phyloP scores from a whole-genome alignment of 768 basidiomycete genomes.

The Leccinum fibrillosum region DNA sequence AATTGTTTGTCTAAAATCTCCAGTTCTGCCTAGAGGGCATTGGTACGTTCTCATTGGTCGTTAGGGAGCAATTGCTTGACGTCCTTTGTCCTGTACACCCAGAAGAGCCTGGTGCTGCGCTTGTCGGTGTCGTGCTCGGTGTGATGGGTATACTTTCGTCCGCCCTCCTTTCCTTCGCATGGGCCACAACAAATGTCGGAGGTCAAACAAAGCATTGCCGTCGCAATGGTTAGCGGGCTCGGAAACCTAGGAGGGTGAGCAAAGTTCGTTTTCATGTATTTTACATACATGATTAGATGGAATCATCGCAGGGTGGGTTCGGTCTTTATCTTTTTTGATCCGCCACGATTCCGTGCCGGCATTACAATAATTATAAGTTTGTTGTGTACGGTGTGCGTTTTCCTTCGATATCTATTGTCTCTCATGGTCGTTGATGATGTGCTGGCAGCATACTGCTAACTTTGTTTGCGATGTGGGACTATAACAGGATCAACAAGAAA shows the following conservation, averaged over 20 bases:
- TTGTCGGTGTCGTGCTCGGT: background rate
- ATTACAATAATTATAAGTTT: background rate
- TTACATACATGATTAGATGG: background rate
- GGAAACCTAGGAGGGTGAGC: background rate
- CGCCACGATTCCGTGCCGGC: background rate
- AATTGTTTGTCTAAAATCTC: too few species aligned
- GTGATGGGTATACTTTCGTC: background rate
- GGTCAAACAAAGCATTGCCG: background rate
- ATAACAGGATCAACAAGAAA: background rate
- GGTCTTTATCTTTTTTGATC: background rate
- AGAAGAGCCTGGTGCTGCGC: background rate
- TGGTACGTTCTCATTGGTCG: too few species aligned
- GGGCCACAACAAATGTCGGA: background rate
- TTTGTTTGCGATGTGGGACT: background rate
- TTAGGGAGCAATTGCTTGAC: too few species aligned
- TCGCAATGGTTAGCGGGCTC: background rate
- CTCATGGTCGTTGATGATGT: background rate
- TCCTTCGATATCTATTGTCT: background rate
- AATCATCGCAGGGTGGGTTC: background rate
- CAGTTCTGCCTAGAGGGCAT: too few species aligned
- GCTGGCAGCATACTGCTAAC: background rate
- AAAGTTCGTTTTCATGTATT: background rate
- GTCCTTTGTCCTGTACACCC: slow-evolving; percentile 35
- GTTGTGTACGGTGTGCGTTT: background rate
- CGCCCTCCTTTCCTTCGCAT: background rate